Base-by-base conservation (phyloP, 805 yeast species). In the Cyberlindnera mycetangii region DNA sequence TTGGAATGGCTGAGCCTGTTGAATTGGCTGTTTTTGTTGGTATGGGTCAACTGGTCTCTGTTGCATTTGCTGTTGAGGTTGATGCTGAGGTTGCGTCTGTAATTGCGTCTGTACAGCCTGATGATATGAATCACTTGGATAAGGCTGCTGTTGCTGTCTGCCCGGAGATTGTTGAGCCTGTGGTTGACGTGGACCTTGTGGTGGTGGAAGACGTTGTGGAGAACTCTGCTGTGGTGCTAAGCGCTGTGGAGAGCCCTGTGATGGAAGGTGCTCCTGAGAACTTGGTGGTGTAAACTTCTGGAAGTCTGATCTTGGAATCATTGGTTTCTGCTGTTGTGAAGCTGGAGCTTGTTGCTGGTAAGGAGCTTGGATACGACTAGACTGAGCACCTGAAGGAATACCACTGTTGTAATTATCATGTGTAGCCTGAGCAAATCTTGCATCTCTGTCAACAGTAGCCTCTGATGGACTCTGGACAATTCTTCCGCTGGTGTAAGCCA, bases 401-500 rank as follows among this genome's bases (percentile, higher is more conserved):
- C 14, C 22, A 27, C 6, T 16, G 31, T 27, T 27, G 18, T 33
- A 17, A 21, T 37, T 35, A 27, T 34, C 39, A 10, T 22, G 8
- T 8, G 39, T 30, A 9, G 47, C 38, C 21, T 40, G 41, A 5
- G 47, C 39, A 30, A 45, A 45, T 21, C 35, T 39, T 11, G 42
- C 43, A 32, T 40, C 41, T 24, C 44, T 21, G 28, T 46, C 45
- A 19, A 28, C 17, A 11, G 42, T 32, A 22, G 51, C 14, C 4
- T 51, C 52, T 10, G 41, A 37, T 17, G 53, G 50, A 17, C 53
- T 41, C 20, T 42, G 44, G 19, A 21, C 37, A 19, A 55, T 55
- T 49, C 59, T 48, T 11, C 58, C 59, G 37, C 59, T 55, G 11
- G 56, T 50, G 37, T 55, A 55, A 3, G 52, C 43, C 43, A 50